Percentiles rank a stretch among this genome's conserved stretches.
These are phyloP conservation scores for Cardamine resedifolia DNA, from an alignment of 345 rosid species.

Conservation along the genomic window DNA sequence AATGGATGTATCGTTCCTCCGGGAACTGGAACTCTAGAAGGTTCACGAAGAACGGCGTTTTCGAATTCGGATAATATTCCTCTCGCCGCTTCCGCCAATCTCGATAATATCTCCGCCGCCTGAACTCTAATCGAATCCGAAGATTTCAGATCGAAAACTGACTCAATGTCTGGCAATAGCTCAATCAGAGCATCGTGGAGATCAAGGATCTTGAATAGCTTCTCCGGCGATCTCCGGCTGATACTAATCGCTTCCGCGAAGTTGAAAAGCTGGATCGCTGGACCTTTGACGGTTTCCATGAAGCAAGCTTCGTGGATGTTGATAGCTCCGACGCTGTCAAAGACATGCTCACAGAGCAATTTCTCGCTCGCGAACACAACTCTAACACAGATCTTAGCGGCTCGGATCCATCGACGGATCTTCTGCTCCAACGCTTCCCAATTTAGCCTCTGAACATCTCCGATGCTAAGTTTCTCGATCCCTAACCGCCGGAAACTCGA, in stretches of 20 bases:
- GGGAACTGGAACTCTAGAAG: conserved; percentile 77
- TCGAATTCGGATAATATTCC: conserved; percentile 94
- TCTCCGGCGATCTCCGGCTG: conserved; percentile 89
- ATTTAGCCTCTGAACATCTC: conserved; percentile 85
- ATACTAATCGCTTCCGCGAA: conserved; percentile 95
- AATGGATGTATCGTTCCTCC: conserved; percentile 96
- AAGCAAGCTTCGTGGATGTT: conserved; percentile 87
- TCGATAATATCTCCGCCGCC: conserved; percentile 88
- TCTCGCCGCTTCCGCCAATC: conserved; percentile 88
- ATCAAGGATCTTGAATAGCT: conserved; percentile 87
- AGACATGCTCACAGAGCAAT: conserved; percentile 77
- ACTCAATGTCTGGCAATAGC: conserved; percentile 75
- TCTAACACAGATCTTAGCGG: conserved; percentile 76
- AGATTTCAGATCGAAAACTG: conserved; percentile 70
- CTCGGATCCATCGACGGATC: conserved; percentile 88
- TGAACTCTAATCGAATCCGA: conserved; percentile 79
- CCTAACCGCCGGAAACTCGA: conserved; percentile 66
- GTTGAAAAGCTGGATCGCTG: conserved; percentile 84
- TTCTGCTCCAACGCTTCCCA: conserved; percentile 84
- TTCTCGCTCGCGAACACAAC: conserved; percentile 85
- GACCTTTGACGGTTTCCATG: conserved; percentile 91
- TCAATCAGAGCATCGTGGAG: conserved; percentile 81
- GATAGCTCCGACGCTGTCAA: conserved; percentile 58
- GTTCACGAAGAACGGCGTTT: conserved; percentile 78
- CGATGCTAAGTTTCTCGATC: conserved; percentile 86